These are phyloP conservation scores for Nosema granulosis DNA, from an alignment of 371 early-diverging fungal species.

Conservation along the genomic window DNA sequence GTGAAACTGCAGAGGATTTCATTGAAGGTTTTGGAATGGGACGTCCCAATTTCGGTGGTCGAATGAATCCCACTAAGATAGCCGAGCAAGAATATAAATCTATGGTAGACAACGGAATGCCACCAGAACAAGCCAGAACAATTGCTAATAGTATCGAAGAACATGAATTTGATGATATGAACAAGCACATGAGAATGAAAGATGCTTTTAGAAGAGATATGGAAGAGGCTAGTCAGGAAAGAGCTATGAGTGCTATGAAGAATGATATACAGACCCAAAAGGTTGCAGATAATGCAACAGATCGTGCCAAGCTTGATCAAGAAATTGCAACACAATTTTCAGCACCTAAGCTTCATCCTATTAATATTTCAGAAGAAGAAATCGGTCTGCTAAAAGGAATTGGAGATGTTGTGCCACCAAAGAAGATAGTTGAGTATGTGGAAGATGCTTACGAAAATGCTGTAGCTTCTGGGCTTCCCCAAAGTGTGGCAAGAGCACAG, in stretches of 20 bases:
- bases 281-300: neutral
- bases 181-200: neutral
- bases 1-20: neutral
- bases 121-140: neutral
- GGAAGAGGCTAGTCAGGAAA: neutral
- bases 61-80: neutral
- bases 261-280: neutral
- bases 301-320: neutral
- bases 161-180: neutral
- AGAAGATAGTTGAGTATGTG: neutral
- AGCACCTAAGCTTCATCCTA: constrained; percentile 5
- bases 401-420: constrained; percentile 6
- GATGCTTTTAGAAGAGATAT: neutral
- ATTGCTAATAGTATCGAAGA: neutral
- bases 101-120: constrained; percentile 1
- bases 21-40: neutral
- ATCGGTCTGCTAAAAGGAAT: constrained; percentile 8
- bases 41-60: too few relatives aligned
- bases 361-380: constrained; percentile 14
- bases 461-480: neutral
- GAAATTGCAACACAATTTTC: neutral
- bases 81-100: neutral
- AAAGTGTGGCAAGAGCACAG: constrained; percentile 20
- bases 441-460: constrained; percentile 20
- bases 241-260: neutral